A percentile compares a stretch with the other conserved stretches of the same genome.
Evolutionary conservation across 345 rosid genomes (phyloP).

Genomic region (Sisymbrium altissimum): DNA sequence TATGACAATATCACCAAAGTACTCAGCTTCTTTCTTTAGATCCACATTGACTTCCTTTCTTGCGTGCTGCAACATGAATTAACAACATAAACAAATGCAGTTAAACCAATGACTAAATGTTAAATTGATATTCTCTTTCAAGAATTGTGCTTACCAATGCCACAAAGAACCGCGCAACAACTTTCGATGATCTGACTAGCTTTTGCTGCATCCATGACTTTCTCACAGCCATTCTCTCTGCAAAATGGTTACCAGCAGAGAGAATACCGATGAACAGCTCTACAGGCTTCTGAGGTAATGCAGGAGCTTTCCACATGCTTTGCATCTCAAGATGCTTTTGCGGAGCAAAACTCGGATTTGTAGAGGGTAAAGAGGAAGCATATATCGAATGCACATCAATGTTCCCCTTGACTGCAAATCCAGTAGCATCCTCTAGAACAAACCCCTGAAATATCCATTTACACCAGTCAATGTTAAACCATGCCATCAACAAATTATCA

Average conservation of each 20-base stretch:
- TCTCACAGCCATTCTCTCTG: constrained; percentile 98
- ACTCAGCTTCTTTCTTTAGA: constrained; percentile 88
- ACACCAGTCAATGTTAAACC: not conserved
- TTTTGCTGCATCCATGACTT: constrained; percentile 95
- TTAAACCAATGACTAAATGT: not conserved
- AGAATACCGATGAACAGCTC: constrained; percentile 87
- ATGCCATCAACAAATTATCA: not conserved
- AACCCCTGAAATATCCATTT: constrained; percentile 54
- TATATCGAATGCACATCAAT: constrained; percentile 74
- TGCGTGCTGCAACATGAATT: constrained; percentile 50
- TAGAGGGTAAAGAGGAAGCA: constrained; percentile 77
- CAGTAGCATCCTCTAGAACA: constrained; percentile 97
- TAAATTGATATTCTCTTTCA: not conserved
- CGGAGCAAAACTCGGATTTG: constrained; percentile 81
- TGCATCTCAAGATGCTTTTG: constrained; percentile 78
- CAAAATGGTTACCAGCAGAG: constrained; percentile 95
- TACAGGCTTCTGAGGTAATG: constrained; percentile 52
- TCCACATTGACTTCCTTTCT: constrained; percentile 86
- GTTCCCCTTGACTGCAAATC: constrained; percentile 72
- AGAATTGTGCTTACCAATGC: constrained; percentile 61
- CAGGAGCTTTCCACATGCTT: constrained; percentile 76
- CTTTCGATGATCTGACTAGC: constrained; percentile 71
- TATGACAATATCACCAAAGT: constrained; percentile 85
- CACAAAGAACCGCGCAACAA: constrained; percentile 88
- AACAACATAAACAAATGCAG: not conserved